Evolutionary conservation across 352 stramenopile species (phyloP), one percentile per base, ranked within the genome.

Genomic region (Pythium monospermum): DNA sequence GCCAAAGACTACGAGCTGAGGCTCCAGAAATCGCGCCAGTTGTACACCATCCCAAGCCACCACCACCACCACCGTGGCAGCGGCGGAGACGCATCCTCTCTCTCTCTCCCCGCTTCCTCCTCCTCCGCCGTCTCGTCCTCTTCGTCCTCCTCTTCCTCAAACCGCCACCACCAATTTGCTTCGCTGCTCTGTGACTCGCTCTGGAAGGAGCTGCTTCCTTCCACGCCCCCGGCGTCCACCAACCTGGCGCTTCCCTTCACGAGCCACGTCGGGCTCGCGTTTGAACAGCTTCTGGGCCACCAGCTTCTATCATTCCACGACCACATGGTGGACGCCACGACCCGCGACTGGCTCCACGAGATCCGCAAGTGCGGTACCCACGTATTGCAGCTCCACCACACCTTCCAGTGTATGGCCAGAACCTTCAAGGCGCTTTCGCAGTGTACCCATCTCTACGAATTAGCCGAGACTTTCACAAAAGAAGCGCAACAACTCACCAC

Each of bases 1-100:
- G 76, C 82, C 43, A 83, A 81, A 31, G 76, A 87, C 35, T 83
- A 83, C 16, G 71, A 73, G 33, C 41, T 84, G 22, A 63, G 72
- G 2, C 54, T 87, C 0, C 71, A 83, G 40, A 79, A 77, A 4
- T 77, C 68, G 6, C 58, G 71, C 15, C 66, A 82, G 21, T 52
- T 87, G 13, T 88, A 87, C 35, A n/a, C n/a, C n/a, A n/a, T n/a
- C n/a, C n/a, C n/a, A n/a, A n/a, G n/a, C n/a, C n/a, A n/a, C n/a
- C n/a, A n/a, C n/a, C n/a, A n/a, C n/a, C n/a, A n/a, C n/a, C n/a
- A n/a, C n/a, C n/a, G n/a, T n/a, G n/a, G n/a, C n/a, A n/a, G n/a
- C n/a, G n/a, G n/a, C n/a, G n/a, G n/a, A n/a, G n/a, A n/a, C n/a
- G 56, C 42, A 12, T 44, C 10, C n/a, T 39, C 31, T 35, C 11